phyloP scores from a whole-genome alignment of 495 filamentous ascomycete species.

The Penicillium daleae region DNA sequence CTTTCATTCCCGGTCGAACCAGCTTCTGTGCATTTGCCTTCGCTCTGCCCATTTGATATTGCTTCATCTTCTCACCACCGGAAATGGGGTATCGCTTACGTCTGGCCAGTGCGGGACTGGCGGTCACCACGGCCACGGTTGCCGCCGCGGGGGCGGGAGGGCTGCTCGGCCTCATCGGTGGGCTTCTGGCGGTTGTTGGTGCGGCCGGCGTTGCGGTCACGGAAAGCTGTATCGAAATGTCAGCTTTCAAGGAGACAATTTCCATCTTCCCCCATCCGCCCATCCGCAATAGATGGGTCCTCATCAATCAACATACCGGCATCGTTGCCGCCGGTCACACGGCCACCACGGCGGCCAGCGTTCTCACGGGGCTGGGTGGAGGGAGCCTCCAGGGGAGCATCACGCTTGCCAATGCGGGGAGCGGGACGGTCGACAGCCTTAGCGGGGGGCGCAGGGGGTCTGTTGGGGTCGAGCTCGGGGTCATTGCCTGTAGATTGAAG shows the following conservation, averaged over 20 bases:
- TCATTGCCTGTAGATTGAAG: constrained; percentile 70
- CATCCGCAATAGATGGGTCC: constrained; percentile 1
- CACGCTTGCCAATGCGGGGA: constrained; percentile 83
- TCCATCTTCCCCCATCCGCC: constrained; percentile 10
- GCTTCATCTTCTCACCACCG: not conserved
- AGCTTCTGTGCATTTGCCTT: not conserved
- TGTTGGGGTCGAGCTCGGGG: constrained; percentile 81
- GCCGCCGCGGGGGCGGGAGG: constrained; percentile 54
- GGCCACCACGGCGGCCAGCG: constrained; percentile 60
- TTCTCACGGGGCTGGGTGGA: constrained; percentile 41
- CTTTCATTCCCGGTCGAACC: not conserved
- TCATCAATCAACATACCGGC: constrained; percentile 63
- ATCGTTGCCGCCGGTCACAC: constrained; percentile 72
- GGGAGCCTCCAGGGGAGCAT: constrained; percentile 72
- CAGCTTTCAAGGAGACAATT: constrained; percentile 5
- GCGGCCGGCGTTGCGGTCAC: constrained; percentile 83
- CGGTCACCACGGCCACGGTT: constrained; percentile 74
- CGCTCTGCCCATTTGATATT: not conserved
- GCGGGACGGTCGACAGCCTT: constrained; percentile 85
- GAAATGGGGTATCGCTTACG: constrained; percentile 53
- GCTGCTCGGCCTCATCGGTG: constrained; percentile 68
- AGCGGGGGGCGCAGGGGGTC: constrained; percentile 73
- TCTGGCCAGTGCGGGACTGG: constrained; percentile 73
- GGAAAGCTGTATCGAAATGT: constrained; percentile 67
- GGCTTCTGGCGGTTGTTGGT: constrained; percentile 81